Evolutionary conservation across 495 filamentous ascomycete species (phyloP).

Genomic region (Amphirosellinia nigrospora): DNA sequence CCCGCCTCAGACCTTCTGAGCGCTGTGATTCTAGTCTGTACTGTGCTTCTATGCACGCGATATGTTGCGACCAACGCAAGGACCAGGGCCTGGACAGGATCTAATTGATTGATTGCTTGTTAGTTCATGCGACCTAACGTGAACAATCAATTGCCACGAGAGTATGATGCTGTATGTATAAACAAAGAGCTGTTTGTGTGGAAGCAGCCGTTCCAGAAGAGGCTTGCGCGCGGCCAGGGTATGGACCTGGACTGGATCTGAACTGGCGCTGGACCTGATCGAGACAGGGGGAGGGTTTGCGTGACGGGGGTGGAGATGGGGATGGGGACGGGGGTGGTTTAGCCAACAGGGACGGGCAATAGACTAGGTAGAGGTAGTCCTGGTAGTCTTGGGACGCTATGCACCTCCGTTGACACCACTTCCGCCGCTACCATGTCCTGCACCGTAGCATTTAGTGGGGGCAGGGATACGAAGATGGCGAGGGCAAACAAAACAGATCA

Average conservation of each 20-base stretch:
- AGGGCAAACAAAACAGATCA: neutral
- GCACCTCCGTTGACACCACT: constrained; percentile 26
- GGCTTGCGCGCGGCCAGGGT: constrained; percentile 11
- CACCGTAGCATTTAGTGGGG: constrained; percentile 3
- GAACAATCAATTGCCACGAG: constrained; percentile 16
- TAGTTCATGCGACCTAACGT: constrained; percentile 15
- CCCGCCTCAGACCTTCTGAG: neutral
- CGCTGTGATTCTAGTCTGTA: neutral
- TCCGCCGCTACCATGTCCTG: constrained; percentile 14
- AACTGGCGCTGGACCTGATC: constrained; percentile 15
- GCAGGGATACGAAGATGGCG: neutral
- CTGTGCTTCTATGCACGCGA: neutral
- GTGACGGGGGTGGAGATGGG: constrained; percentile 10
- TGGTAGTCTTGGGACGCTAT: constrained; percentile 3
- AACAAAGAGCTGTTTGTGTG: constrained; percentile 10
- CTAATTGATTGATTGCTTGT: constrained; percentile 15
- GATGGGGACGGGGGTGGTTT: constrained; percentile 3
- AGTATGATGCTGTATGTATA: neutral
- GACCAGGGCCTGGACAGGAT: constrained; percentile 1
- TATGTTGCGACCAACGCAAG: constrained; percentile 4
- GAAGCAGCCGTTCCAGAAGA: constrained; percentile 1
- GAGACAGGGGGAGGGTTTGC: constrained; percentile 8
- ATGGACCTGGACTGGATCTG: constrained; percentile 18
- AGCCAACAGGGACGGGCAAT: constrained; percentile 1
- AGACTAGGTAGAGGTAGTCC: too few relatives aligned